Evolutionary conservation across 2,329 filamentous ascomycete species (phyloP).

Genomic region (Biscogniauxia marginata): DNA sequence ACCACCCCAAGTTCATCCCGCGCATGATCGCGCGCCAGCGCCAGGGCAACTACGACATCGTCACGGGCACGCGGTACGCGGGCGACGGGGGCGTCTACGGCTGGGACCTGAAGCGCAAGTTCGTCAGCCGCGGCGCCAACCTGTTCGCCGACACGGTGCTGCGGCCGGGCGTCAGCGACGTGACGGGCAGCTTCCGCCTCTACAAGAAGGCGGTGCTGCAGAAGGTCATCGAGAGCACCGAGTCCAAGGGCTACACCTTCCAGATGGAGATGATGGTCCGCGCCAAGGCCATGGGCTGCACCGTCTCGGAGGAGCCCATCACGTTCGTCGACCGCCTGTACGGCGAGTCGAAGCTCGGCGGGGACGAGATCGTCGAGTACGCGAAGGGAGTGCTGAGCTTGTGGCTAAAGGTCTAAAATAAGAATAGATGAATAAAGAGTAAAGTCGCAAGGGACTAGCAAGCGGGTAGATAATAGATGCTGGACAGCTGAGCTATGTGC

Average conservation of each 20-base stretch:
- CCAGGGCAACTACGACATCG: slow-evolving; percentile 82
- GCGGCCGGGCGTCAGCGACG: slow-evolving; percentile 87
- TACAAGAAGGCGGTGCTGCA: slow-evolving; percentile 90
- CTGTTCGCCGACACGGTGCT: slow-evolving; percentile 94
- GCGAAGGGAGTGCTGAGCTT: slow-evolving; percentile 78
- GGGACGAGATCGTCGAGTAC: slow-evolving; percentile 95
- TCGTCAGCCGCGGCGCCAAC: slow-evolving; percentile 85
- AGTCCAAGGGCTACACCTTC: slow-evolving; percentile 97
- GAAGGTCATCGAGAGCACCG: slow-evolving; percentile 84
- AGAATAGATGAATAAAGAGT: background rate
- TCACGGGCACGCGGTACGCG: slow-evolving; percentile 93
- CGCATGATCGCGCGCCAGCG: slow-evolving; percentile 85
- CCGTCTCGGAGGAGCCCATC: slow-evolving; percentile 93
- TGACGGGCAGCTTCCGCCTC: slow-evolving; percentile 91
- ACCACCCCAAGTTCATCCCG: slow-evolving; percentile 98
- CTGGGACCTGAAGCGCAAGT: slow-evolving; percentile 91
- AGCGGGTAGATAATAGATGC: background rate
- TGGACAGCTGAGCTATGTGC: background rate
- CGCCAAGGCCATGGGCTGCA: slow-evolving; percentile 93
- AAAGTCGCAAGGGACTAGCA: background rate
- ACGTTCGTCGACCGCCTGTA: slow-evolving; percentile 94
- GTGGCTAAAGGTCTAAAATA: slow-evolving; percentile 78
- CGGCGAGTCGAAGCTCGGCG: slow-evolving; percentile 91
- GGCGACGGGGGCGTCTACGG: slow-evolving; percentile 87
- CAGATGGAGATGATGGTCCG: slow-evolving; percentile 99